These are phyloP conservation scores for Malassezia brasiliensis DNA, from an alignment of 1,284 basidiomycete genomes.

Conservation along the genomic window DNA sequence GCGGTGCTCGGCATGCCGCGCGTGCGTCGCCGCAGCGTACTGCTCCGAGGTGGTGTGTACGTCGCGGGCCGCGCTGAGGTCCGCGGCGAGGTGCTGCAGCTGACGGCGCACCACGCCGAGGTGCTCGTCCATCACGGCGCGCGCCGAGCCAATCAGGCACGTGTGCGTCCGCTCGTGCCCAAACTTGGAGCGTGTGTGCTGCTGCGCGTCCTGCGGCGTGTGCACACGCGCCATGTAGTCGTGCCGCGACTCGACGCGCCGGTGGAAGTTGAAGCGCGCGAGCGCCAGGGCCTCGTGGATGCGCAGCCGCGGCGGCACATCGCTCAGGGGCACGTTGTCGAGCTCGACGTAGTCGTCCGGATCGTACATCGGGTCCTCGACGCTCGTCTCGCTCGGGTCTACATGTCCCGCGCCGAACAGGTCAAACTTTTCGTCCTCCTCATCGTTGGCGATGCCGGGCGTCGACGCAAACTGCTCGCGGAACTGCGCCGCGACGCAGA, in stretches of 20 bases:
- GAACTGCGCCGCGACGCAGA: constrained; percentile 69
- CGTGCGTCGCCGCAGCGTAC: not conserved
- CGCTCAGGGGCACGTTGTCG: constrained; percentile 54
- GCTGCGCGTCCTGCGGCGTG: not conserved
- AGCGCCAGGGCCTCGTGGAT: constrained; percentile 65
- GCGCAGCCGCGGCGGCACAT: constrained; percentile 52
- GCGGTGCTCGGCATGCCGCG: not conserved
- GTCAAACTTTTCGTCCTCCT: constrained; percentile 51
- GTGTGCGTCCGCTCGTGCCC: constrained; percentile 75
- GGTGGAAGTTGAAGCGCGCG: constrained; percentile 70
- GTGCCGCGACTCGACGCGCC: constrained; percentile 48
- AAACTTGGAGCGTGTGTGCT: constrained; percentile 59
- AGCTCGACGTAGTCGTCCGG: constrained; percentile 74
- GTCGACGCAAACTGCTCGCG: constrained; percentile 18
- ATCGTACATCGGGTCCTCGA: constrained; percentile 53
- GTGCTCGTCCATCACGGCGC: constrained; percentile 50
- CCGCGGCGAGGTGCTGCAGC: constrained; percentile 22
- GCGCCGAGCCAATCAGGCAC: constrained; percentile 56
- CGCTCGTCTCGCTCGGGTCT: constrained; percentile 55
- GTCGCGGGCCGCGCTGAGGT: constrained; percentile 26
- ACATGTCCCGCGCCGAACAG: constrained; percentile 73
- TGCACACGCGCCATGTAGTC: constrained; percentile 45
- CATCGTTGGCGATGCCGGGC: constrained; percentile 17
- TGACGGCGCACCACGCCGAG: constrained; percentile 57
- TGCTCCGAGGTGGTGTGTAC: not conserved